phyloP scores from a whole-genome alignment of 192 early-diverging fungal species.

The Backusella parvicylindrica region DNA sequence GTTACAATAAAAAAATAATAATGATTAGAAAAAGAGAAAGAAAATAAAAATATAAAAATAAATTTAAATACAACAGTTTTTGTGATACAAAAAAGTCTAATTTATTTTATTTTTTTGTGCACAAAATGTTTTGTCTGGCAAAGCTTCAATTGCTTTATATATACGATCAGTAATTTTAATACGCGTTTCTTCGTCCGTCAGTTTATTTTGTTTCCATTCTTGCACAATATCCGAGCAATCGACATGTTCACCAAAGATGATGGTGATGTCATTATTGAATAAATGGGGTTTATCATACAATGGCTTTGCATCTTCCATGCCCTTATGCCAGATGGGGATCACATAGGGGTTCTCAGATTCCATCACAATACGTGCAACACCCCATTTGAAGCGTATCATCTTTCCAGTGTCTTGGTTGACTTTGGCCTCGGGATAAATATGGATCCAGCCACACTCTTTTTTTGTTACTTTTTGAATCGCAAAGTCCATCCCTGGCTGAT shows the following conservation, averaged over 20 bases:
- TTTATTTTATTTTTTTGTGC: not conserved
- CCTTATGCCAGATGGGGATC: constrained; percentile 68
- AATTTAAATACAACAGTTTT: not conserved
- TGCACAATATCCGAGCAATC: constrained; percentile 60
- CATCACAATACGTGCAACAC: constrained; percentile 81
- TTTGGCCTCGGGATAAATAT: constrained; percentile 86
- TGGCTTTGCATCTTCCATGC: constrained; percentile 60
- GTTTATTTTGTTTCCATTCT: constrained; percentile 49
- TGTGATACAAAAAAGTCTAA: constrained; percentile 4
- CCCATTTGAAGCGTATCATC: constrained; percentile 79
- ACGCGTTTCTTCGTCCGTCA: constrained; percentile 46
- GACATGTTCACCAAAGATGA: constrained; percentile 73
- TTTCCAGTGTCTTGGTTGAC: constrained; percentile 55
- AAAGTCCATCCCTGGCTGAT: constrained; percentile 81
- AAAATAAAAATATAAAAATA: not conserved
- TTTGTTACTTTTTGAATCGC: constrained; percentile 56
- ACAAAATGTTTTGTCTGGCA: constrained; percentile 11
- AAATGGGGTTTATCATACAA: constrained; percentile 44
- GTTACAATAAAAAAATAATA: not conserved
- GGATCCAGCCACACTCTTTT: constrained; percentile 75
- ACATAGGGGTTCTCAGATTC: constrained; percentile 70
- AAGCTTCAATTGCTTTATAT: constrained; percentile 43
- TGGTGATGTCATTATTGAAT: constrained; percentile 50
- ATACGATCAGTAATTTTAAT: constrained; percentile 53
- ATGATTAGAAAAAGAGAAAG: constrained; percentile 10